Conservation (phyloP, 208 protist species). For the Acanthamoeba royreba region DNA sequence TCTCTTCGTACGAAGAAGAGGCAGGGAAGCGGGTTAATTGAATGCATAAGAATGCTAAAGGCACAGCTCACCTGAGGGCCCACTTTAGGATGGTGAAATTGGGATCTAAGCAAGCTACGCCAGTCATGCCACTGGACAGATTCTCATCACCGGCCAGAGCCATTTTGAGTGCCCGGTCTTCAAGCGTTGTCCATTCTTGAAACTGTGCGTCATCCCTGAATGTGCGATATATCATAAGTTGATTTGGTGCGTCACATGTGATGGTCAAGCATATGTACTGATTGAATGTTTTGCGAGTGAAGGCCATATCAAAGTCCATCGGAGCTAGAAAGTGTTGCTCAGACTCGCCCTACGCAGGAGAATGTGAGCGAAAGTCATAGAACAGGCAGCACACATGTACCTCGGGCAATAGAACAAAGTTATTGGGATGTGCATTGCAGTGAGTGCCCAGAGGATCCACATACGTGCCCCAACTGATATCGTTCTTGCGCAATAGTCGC, state of each 20-base stretch:
- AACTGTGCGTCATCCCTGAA: constrained; percentile 28
- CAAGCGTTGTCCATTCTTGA: constrained; percentile 49
- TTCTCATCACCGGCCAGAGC: constrained; percentile 50
- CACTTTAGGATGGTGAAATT: constrained; percentile 36
- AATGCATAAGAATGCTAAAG: neutral
- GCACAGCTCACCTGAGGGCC: neutral
- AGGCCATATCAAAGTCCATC: constrained; percentile 66
- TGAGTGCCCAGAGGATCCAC: constrained; percentile 48
- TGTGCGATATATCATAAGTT: neutral
- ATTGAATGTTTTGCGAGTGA: neutral
- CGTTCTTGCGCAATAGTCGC: constrained; percentile 1
- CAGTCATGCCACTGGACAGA: constrained; percentile 34
- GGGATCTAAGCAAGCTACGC: neutral
- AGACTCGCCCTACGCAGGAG: neutral
- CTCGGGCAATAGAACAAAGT: constrained; percentile 53
- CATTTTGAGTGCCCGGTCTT: constrained; percentile 42
- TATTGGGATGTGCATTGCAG: constrained; percentile 60
- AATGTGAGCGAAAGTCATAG: neutral
- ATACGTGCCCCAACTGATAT: constrained; percentile 63
- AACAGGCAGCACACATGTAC: neutral
- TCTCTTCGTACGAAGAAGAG: too few species aligned
- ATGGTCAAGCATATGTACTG: neutral
- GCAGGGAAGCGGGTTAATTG: neutral
- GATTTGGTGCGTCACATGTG: constrained; percentile 1
- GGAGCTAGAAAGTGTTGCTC: constrained; percentile 42